Evolutionary conservation across 805 yeast species (phyloP).

Genomic region (Myxozyma geophila): DNA sequence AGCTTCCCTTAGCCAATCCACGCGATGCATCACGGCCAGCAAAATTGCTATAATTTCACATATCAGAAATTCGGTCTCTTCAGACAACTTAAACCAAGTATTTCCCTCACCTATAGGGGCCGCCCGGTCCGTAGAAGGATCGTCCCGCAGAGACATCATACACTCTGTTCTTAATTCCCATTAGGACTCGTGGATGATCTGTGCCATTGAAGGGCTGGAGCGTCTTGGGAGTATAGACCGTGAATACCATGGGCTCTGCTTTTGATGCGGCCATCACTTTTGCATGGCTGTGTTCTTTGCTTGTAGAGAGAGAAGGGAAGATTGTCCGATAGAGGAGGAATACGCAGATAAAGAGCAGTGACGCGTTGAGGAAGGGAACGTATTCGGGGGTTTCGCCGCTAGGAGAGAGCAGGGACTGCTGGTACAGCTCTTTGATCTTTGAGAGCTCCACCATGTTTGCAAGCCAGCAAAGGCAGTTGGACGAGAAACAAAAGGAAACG

Average conservation of each 20-base stretch:
- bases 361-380: conserved; percentile 22
- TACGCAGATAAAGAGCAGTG: conserved; percentile 15
- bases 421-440: neutral
- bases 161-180: conserved; percentile 73
- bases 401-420: conserved; percentile 1
- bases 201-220: conserved; percentile 70
- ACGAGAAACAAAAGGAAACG: neutral
- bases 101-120: conserved; percentile 55
- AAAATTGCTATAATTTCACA: conserved; percentile 49
- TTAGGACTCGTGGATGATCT: conserved; percentile 55
- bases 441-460: neutral
- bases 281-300: conserved; percentile 8
- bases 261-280: conserved; percentile 5
- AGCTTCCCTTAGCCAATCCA: conserved; percentile 71
- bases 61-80: neutral
- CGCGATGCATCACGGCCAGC: conserved; percentile 81
- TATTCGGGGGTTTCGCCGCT: conserved; percentile 8
- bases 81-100: neutral
- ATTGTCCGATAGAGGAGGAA: conserved; percentile 21
- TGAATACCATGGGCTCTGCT: conserved; percentile 44
- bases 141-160: conserved; percentile 75
- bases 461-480: neutral
- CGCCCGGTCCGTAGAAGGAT: conserved; percentile 78
- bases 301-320: conserved; percentile 17
- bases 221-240: conserved; percentile 70